phyloP scores from a whole-genome alignment of 352 stramenopile genomes.

The Pythium plurisporium region DNA sequence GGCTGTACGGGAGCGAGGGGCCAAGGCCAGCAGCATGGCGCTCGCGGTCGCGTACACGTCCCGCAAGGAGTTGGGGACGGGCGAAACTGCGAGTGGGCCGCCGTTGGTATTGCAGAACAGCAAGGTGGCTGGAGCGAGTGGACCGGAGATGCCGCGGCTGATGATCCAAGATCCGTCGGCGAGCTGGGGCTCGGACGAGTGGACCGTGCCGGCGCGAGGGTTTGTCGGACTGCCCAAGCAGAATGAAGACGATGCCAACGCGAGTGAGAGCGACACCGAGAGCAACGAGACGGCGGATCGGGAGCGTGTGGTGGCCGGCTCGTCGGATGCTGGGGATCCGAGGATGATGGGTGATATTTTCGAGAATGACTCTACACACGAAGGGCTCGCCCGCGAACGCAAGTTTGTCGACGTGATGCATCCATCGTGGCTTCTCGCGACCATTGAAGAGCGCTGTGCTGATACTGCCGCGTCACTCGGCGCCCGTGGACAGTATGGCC shows the following conservation, averaged over 20 bases:
- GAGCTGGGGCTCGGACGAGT: slow-evolving; percentile 13
- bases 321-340: not conserved
- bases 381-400: slow-evolving; percentile 9
- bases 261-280: not conserved
- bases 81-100: not conserved
- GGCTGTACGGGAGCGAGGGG: slow-evolving; percentile 26
- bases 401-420: slow-evolving; percentile 77
- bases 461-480: slow-evolving; percentile 31
- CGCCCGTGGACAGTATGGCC: slow-evolving; percentile 11
- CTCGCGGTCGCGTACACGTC: slow-evolving; percentile 45
- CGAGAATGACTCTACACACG: not conserved
- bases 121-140: not conserved
- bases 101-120: slow-evolving; percentile 6
- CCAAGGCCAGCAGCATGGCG: slow-evolving; percentile 57
- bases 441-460: slow-evolving; percentile 56
- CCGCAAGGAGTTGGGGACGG: slow-evolving; percentile 13
- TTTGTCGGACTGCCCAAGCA: not conserved
- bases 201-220: slow-evolving; percentile 6
- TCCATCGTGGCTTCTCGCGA: slow-evolving; percentile 64
- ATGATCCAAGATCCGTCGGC: slow-evolving; percentile 14
- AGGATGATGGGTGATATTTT: not conserved
- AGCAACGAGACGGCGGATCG: not conserved
- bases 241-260: not conserved
- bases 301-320: not conserved
- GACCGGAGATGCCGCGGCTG: slow-evolving; percentile 1